phyloP scores from a whole-genome alignment of 331 rosid species.

The Quercus tomentella region DNA sequence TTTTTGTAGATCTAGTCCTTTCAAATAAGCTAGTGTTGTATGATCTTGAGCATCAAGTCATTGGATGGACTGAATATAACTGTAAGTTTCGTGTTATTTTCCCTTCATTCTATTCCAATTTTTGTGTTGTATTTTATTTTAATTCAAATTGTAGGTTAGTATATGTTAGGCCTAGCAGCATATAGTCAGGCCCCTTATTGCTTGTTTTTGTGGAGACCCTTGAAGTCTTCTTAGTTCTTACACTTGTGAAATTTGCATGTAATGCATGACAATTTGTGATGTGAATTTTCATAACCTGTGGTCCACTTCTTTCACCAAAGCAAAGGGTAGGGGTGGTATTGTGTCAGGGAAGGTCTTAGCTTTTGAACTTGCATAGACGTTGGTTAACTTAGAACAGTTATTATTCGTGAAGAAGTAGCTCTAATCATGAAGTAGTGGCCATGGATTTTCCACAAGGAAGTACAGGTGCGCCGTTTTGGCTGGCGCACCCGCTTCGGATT shows the following conservation, averaged over 20 bases:
- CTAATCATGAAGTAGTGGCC: background rate
- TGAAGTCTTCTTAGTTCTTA: background rate
- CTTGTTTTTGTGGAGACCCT: background rate
- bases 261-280: background rate
- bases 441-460: background rate
- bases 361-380: background rate
- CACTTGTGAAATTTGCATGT: background rate
- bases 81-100: slow-evolving; percentile 53
- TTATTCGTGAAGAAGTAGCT: background rate
- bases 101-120: background rate
- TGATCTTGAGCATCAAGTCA: slow-evolving; percentile 85
- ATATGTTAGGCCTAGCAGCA: background rate
- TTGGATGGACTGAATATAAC: slow-evolving; percentile 96
- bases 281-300: background rate
- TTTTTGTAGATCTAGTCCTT: slow-evolving; percentile 87
- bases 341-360: background rate
- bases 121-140: background rate
- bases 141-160: background rate
- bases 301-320: background rate
- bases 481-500: too few species aligned
- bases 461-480: too few species aligned
- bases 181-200: background rate
- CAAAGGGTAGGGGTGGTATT: background rate
- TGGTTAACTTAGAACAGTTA: background rate
- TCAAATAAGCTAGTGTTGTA: slow-evolving; percentile 92